phyloP scores from a whole-genome alignment of 192 early-diverging fungal species.

The Coemansia reversa region DNA sequence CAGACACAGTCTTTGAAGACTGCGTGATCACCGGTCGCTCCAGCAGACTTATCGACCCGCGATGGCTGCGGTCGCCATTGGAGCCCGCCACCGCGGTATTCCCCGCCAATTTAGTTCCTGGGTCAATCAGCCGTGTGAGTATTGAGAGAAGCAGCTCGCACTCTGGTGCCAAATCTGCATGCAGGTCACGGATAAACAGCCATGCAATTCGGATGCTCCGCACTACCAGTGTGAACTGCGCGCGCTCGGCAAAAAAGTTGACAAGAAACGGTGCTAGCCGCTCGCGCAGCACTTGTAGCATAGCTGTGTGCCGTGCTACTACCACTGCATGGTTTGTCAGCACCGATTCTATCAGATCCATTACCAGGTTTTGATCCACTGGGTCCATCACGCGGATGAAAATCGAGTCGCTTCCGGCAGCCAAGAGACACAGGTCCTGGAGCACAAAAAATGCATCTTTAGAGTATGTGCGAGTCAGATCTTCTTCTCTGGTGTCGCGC shows the following conservation, averaged over 20 bases:
- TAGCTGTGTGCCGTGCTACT: conserved; percentile 76
- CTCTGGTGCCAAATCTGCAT: conserved; percentile 59
- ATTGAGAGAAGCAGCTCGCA: conserved; percentile 95
- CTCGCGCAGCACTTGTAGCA: conserved; percentile 71
- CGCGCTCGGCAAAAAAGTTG: conserved; percentile 85
- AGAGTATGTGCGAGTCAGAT: conserved; percentile 57
- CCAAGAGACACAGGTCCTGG: conserved; percentile 84
- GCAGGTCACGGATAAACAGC: conserved; percentile 68
- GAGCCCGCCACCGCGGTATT: conserved; percentile 1
- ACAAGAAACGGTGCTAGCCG: conserved; percentile 87
- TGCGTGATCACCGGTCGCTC: neutral
- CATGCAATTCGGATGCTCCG: conserved; percentile 79
- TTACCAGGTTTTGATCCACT: conserved; percentile 71
- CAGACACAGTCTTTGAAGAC: conserved; percentile 5
- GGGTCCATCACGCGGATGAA: conserved; percentile 55
- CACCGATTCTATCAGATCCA: conserved; percentile 92
- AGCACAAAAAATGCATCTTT: conserved; percentile 88
- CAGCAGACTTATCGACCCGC: conserved; percentile 11
- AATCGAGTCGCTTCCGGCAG: conserved; percentile 63
- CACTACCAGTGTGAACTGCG: conserved; percentile 79
- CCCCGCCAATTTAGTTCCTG: conserved; percentile 52
- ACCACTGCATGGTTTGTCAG: conserved; percentile 75
- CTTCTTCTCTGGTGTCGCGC: conserved; percentile 20
- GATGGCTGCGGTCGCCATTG: conserved; percentile 6
- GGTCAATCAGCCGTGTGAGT: conserved; percentile 77